Evolutionary conservation across 2,329 filamentous ascomycete species (phyloP).

Genomic region (Neophaeococcomyces mojaviensis): DNA sequence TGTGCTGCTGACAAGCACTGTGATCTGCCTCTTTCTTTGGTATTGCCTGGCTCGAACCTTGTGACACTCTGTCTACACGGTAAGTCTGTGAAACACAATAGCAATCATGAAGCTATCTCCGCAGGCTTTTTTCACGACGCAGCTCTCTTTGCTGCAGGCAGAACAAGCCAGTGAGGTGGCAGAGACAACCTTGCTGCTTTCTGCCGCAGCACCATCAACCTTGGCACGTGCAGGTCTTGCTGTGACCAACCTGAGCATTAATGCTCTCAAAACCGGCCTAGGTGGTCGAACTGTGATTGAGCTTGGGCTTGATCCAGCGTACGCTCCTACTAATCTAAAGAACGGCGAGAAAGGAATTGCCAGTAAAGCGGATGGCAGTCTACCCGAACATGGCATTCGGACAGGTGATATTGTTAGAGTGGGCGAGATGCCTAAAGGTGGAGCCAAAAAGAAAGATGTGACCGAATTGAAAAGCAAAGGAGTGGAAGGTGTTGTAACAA

Average conservation of each 20-base stretch:
- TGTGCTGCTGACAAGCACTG: too few species aligned
- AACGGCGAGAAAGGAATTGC: slow-evolving; percentile 9
- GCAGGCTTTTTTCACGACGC: slow-evolving; percentile 35
- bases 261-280: slow-evolving; percentile 74
- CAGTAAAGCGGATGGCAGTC: slow-evolving; percentile 15
- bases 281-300: slow-evolving; percentile 88
- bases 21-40: too few species aligned
- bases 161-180: slow-evolving; percentile 40
- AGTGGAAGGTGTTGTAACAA: slow-evolving; percentile 41
- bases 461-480: slow-evolving; percentile 26
- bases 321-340: slow-evolving; percentile 35
- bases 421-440: slow-evolving; percentile 32
- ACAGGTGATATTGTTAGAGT: slow-evolving; percentile 43
- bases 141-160: slow-evolving; percentile 34
- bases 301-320: slow-evolving; percentile 63
- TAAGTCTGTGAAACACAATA: too few species aligned
- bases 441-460: slow-evolving; percentile 27
- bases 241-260: slow-evolving; percentile 43
- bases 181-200: slow-evolving; percentile 34
- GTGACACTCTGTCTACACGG: too few species aligned
- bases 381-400: slow-evolving; percentile 41
- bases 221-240: slow-evolving; percentile 36
- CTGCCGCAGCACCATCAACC: slow-evolving; percentile 26
- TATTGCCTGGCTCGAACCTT: too few species aligned
- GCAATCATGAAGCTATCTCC: slow-evolving; percentile 26